These are phyloP conservation scores for Tripterygium wilfordii DNA, from an alignment of 177 flowering plant genomes.

Conservation along the genomic window DNA sequence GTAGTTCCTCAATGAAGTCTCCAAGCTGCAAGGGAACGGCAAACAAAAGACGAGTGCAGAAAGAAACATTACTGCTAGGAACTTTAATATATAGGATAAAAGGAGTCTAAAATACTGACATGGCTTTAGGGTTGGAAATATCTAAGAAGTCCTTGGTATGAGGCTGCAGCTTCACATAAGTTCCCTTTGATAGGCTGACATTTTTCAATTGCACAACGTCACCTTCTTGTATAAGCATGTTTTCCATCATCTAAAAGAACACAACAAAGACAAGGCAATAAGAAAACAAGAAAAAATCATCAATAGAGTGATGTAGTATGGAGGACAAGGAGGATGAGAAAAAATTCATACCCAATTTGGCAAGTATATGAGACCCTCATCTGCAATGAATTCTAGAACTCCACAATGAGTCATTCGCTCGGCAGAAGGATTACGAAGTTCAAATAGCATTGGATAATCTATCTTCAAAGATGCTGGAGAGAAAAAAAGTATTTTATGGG, in stretches of 20 bases:
- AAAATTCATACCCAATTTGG: constrained; percentile 46
- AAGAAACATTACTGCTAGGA: neutral
- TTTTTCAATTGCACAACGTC: constrained; percentile 27
- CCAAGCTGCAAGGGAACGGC: constrained; percentile 32
- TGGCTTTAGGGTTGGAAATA: constrained; percentile 41
- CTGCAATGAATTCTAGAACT: constrained; percentile 53
- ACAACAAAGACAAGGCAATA: neutral
- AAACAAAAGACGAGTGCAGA: neutral
- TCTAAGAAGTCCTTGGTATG: constrained; percentile 38
- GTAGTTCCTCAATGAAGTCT: constrained; percentile 47
- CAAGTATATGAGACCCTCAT: constrained; percentile 48
- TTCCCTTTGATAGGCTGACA: constrained; percentile 30
- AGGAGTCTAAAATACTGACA: constrained; percentile 14
- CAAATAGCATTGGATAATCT: constrained; percentile 54
- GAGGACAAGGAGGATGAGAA: neutral
- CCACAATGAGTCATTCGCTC: constrained; percentile 48
- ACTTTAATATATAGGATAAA: neutral
- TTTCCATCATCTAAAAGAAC: constrained; percentile 45
- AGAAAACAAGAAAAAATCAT: neutral
- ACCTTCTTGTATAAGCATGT: constrained; percentile 41
- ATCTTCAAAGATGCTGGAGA: constrained; percentile 38
- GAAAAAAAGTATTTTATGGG: neutral
- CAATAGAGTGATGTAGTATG: neutral
- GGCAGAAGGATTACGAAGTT: constrained; percentile 28
- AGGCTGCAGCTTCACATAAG: constrained; percentile 39